Base-by-base conservation (phyloP, 805 yeast genomes). In the Candida gorgasii region DNA sequence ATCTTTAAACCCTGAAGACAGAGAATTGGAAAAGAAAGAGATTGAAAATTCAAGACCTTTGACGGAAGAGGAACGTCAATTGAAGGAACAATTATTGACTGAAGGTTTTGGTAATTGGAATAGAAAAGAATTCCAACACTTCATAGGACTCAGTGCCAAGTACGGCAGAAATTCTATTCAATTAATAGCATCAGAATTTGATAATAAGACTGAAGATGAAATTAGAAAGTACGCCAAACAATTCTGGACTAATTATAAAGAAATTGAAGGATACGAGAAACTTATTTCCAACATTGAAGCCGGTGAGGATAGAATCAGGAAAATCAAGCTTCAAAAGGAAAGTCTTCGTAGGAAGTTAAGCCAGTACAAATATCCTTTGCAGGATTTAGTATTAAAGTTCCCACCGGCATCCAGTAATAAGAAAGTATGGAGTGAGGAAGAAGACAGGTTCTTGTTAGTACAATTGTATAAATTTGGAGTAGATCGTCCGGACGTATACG, bases 221-320 rank as follows among this genome's bases (percentile, higher is more conserved):
- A 86, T 92, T 9, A 63, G 80, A 45, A 83, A 78, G 27, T 93
- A 92, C 59, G 82, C 90, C 9, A 73, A 74, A 40, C 84, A 76
- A 8, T 93, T 93, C 61, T 93, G 98, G 99, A 55, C 74, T 18
- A 76, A 84, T 40, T 84, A 80, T 55, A 72, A 78, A 38, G 86
- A 83, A 51, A 84, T 93, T 48, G 98, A 92, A 24, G 96, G 96
- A 8, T 84, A 83, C 63, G 99, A 93, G 51, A 78, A 87, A 49
- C 88, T 84, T 61, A 65, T 90, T 41, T 70, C 76, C 14, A 92
- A 83, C 54, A 88, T 93, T 47, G 96, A 89, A 56, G 74, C 78
- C 3, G 99, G 98, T 12, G 98, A 93, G 59, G 96, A 89, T 47
- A 85, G 78, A 60, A 76, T 86, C 18, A 70, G 79, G 36, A 81